A percentile compares a stretch with the other conserved stretches of the same genome.
Evolutionary conservation across 805 yeast species (phyloP).

Genomic region (Spathaspora sp.): DNA sequence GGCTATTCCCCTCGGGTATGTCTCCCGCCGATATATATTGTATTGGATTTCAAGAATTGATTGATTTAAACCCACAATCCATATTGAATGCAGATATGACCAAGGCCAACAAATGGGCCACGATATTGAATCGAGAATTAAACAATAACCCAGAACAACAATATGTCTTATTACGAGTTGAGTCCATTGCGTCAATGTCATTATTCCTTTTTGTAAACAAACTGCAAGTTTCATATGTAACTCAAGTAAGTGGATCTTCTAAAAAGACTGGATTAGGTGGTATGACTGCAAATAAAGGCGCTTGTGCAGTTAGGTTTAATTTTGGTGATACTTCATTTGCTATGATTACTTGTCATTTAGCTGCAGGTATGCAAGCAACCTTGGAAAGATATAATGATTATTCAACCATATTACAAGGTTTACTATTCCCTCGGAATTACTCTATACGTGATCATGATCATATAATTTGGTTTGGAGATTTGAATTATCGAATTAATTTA

Average conservation of each 20-base stretch:
- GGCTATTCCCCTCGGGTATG: constrained; percentile 70
- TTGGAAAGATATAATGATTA: constrained; percentile 87
- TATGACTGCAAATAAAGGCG: constrained; percentile 96
- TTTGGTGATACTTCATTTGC: constrained; percentile 80
- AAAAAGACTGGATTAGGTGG: constrained; percentile 97
- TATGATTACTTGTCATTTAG: constrained; percentile 85
- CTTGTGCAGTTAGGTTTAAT: constrained; percentile 85
- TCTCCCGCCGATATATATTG: constrained; percentile 71
- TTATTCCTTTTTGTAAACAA: constrained; percentile 59
- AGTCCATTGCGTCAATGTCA: constrained; percentile 68
- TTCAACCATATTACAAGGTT: constrained; percentile 67
- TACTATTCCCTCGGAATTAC: constrained; percentile 73
- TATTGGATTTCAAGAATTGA: constrained; percentile 92
- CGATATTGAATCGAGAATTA: constrained; percentile 56
- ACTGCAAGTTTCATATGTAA: constrained; percentile 39
- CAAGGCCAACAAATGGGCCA: constrained; percentile 77
- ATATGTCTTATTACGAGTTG: constrained; percentile 67
- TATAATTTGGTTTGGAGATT: constrained; percentile 89
- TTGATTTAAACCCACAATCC: constrained; percentile 89
- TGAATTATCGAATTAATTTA: constrained; percentile 78
- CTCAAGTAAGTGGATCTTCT: constrained; percentile 88
- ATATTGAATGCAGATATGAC: constrained; percentile 83
- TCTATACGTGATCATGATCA: constrained; percentile 75
- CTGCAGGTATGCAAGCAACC: constrained; percentile 83
- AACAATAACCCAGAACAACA: constrained; percentile 38